Base-by-base conservation (phyloP, 257 asterid species). In the Cynanchum wilfordii region DNA sequence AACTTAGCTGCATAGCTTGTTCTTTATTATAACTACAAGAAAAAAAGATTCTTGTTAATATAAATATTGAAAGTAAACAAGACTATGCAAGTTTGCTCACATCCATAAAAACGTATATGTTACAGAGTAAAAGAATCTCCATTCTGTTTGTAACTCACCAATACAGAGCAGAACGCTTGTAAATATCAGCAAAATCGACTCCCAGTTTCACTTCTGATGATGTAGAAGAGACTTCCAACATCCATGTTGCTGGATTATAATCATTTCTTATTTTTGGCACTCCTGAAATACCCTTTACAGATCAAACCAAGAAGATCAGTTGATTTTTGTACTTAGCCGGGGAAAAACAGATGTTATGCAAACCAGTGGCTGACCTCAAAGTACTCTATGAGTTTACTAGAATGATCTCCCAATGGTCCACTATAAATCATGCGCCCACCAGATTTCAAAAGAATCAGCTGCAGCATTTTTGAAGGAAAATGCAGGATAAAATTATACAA, bases 221-320 rank as follows among this genome's bases (percentile, higher is more conserved):
- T 11, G 50, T 64, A 7, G 80, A 81, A 66, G 78, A 78, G 59
- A 81, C 72, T 33, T 81, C 85, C 20, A 81, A 29, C 54, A 82
- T 73, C 86, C 86, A 82, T 36, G 83, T 66, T 51, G 86, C 83
- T 15, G 86, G 86, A 57, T 82, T 68, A 49, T 76, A 60, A 30
- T 76, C 70, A 38, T 29, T 62, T 55, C 57, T 62, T 49, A 76
- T 76, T 24, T 74, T 82, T 52, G 81, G 83, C 75, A 82, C 83
- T 3, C 75, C 78, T 4, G 76, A 50, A 30, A 79, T 73, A 16
- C 55, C 47, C 83, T 82, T 54, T 20, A 42, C 47, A 49, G 44
- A 2, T 30, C 11, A 36, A 29, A 44, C 50, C 2, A 17, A 20
- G 52, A 42, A 36, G 10, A 64, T 30, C 27, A 64, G 11, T 7